A percentile compares a stretch with the other conserved stretches of the same genome.
Conservation (phyloP, 495 filamentous ascomycete species). For the Xylaria nigripes region DNA sequence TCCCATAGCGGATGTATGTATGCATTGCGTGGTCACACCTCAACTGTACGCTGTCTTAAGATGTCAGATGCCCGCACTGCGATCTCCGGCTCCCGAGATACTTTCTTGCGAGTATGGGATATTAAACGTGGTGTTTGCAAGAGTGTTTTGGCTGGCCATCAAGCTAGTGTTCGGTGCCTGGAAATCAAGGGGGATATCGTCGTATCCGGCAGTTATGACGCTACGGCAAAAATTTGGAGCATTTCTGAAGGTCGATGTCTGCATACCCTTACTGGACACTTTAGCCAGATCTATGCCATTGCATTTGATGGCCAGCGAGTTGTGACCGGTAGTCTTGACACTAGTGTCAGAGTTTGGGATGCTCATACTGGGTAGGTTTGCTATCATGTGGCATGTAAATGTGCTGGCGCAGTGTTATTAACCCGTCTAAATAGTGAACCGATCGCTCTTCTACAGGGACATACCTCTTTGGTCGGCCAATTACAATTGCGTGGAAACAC, state of each 20-base stretch:
- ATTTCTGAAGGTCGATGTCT: conserved; percentile 89
- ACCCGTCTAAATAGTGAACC: conserved; percentile 50
- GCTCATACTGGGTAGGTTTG: conserved; percentile 68
- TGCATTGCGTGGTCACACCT: conserved; percentile 86
- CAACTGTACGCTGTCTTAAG: conserved; percentile 92
- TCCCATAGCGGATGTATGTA: conserved; percentile 56
- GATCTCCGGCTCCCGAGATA: conserved; percentile 93
- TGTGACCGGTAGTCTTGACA: conserved; percentile 95
- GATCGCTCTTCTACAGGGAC: conserved; percentile 88
- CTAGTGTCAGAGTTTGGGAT: conserved; percentile 95
- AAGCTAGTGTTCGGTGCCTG: conserved; percentile 90
- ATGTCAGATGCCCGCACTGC: conserved; percentile 92
- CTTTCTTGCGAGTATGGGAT: conserved; percentile 92
- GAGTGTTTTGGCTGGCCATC: conserved; percentile 90
- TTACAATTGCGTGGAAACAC: conserved; percentile 91
- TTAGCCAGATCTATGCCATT: conserved; percentile 98
- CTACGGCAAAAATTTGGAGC: conserved; percentile 93
- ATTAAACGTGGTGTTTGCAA: conserved; percentile 75
- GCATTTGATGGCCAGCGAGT: conserved; percentile 90
- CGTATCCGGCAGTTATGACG: conserved; percentile 95
- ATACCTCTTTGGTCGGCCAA: conserved; percentile 95
- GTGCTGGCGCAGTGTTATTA: conserved; percentile 13
- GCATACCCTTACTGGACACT: conserved; percentile 85
- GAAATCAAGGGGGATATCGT: conserved; percentile 94
- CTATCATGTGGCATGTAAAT: neutral